phyloP scores from a whole-genome alignment of 2,329 filamentous ascomycete species.

The Onygenales sp. region DNA sequence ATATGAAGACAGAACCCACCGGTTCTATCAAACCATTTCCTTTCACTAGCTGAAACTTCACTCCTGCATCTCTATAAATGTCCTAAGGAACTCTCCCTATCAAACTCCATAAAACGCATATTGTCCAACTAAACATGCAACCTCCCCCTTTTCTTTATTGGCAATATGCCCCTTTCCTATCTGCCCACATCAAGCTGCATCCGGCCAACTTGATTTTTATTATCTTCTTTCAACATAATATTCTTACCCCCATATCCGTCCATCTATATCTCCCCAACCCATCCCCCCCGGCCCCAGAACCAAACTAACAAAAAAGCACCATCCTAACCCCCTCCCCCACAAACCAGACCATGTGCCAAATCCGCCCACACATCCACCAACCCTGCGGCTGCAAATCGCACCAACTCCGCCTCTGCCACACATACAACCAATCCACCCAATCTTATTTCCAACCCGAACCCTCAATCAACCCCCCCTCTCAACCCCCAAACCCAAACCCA shows the following conservation, averaged over 20 bases:
- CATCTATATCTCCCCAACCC: not conserved
- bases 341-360: conserved; percentile 9
- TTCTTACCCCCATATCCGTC: not conserved
- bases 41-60: too few relatives aligned
- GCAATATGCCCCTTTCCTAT: too few relatives aligned
- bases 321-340: not conserved
- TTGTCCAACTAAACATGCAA: too few relatives aligned
- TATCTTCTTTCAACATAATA: not conserved
- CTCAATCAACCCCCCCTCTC: too few relatives aligned
- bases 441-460: not conserved
- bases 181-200: too few relatives aligned
- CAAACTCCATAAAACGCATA: too few relatives aligned
- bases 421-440: not conserved
- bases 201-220: too few relatives aligned
- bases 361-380: conserved; percentile 10
- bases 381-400: conserved; percentile 10
- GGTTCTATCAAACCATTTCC: not conserved
- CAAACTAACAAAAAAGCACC: not conserved
- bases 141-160: too few relatives aligned
- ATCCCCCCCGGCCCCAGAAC: not conserved
- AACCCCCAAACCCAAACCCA: not conserved
- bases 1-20: too few relatives aligned
- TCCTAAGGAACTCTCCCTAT: too few relatives aligned
- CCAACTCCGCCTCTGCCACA: conserved; percentile 10
- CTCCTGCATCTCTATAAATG: too few relatives aligned